These are phyloP conservation scores for Geosmithia morbida DNA, from an alignment of 2,329 filamentous ascomycete genomes.

Conservation along the genomic window DNA sequence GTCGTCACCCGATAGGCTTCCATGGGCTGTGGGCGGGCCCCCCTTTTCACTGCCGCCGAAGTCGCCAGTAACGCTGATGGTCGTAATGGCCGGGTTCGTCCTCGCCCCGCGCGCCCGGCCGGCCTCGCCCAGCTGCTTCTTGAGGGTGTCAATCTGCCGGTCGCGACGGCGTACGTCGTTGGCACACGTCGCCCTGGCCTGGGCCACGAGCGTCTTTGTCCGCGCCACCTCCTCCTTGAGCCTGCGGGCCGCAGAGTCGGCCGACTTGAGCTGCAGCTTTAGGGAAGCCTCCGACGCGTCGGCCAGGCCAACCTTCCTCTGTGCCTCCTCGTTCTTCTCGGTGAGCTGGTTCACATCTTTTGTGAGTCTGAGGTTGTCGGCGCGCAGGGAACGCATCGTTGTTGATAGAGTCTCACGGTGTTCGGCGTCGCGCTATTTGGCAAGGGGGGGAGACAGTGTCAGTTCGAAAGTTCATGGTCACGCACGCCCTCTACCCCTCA, in stretches of 20 bases:
- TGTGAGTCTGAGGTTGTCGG: constrained; percentile 60
- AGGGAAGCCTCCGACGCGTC: constrained; percentile 60
- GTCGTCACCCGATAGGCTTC: constrained; percentile 17
- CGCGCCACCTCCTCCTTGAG: constrained; percentile 73
- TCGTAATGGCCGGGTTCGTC: constrained; percentile 38
- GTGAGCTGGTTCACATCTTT: constrained; percentile 48
- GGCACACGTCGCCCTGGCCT: constrained; percentile 74
- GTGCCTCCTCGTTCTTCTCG: constrained; percentile 37
- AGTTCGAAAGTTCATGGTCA: constrained; percentile 1
- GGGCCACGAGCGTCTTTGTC: constrained; percentile 65
- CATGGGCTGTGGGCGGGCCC: constrained; percentile 6
- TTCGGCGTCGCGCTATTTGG: constrained; percentile 64
- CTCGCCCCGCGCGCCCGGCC: constrained; percentile 44
- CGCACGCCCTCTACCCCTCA: not conserved
- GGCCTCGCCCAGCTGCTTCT: constrained; percentile 68
- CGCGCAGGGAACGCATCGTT: constrained; percentile 61
- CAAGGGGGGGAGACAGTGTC: constrained; percentile 1
- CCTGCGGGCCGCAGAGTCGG: constrained; percentile 60
- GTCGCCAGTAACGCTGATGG: constrained; percentile 42
- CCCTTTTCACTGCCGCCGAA: constrained; percentile 29
- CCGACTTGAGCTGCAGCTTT: constrained; percentile 54
- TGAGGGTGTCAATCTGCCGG: constrained; percentile 74
- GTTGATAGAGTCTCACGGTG: constrained; percentile 72
- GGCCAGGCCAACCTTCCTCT: constrained; percentile 38
- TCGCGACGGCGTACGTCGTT: constrained; percentile 88